These are phyloP conservation scores for Cokeromyces recurvatus DNA, from an alignment of 371 early-diverging fungal species.

Conservation along the genomic window DNA sequence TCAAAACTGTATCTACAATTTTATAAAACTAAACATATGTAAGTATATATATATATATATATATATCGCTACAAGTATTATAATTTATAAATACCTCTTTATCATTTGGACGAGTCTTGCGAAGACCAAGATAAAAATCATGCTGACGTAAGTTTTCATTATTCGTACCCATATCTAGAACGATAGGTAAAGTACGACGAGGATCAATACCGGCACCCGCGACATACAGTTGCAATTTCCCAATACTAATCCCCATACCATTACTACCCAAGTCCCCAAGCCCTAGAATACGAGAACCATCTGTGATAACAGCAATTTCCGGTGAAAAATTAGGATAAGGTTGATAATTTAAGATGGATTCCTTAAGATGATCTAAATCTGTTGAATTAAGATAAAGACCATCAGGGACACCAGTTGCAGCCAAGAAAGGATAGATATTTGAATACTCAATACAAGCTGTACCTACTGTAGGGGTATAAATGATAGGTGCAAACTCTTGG, in stretches of 20 bases:
- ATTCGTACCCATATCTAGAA: slow-evolving; percentile 88
- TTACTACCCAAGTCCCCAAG: slow-evolving; percentile 89
- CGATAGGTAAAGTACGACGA: slow-evolving; percentile 77
- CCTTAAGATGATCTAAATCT: slow-evolving; percentile 53
- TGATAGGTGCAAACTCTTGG: slow-evolving; percentile 73
- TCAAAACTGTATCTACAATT: slow-evolving; percentile 76
- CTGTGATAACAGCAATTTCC: slow-evolving; percentile 88
- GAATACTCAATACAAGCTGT: slow-evolving; percentile 87
- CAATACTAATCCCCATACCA: slow-evolving; percentile 93
- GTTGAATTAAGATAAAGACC: slow-evolving; percentile 80
- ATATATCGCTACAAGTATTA: too few species aligned
- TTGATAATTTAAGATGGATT: slow-evolving; percentile 67
- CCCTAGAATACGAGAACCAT: slow-evolving; percentile 92
- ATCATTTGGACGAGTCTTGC: slow-evolving; percentile 42
- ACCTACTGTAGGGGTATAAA: slow-evolving; percentile 93
- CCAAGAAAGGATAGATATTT: slow-evolving; percentile 79
- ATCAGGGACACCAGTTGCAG: slow-evolving; percentile 69
- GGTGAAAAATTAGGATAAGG: slow-evolving; percentile 38
- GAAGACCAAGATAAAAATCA: slow-evolving; percentile 81
- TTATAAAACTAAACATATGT: slow-evolving; percentile 76
- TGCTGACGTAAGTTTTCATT: slow-evolving; percentile 73
- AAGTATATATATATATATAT: too few species aligned
- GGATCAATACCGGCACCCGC: slow-evolving; percentile 92
- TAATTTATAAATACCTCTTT: slow-evolving; percentile 44
- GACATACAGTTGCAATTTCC: slow-evolving; percentile 88